These are phyloP conservation scores for Stachybotrys echinatus DNA, from an alignment of 2,329 filamentous ascomycete species.

Conservation along the genomic window DNA sequence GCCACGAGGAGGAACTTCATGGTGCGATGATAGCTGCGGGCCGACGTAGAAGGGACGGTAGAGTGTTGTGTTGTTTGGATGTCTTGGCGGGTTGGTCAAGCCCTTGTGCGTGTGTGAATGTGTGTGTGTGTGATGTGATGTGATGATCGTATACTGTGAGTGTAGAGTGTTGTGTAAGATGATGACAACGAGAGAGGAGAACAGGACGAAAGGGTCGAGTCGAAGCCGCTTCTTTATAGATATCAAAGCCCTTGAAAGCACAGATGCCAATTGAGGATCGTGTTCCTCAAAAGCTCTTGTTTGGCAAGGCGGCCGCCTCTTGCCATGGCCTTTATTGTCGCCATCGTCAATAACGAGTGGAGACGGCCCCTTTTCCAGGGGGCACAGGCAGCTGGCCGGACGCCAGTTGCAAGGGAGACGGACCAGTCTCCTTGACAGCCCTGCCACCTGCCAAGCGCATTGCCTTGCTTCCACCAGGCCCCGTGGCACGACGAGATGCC, in stretches of 20 bases:
- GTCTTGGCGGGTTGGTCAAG: not conserved
- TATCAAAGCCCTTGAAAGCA: not conserved
- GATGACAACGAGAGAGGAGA: no score
- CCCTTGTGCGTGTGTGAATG: no score
- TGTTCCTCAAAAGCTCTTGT: no score
- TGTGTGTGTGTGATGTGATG: not conserved
- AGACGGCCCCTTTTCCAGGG: not conserved
- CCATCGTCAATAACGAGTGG: not conserved
- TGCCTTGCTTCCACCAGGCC: no score
- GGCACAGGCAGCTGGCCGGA: no score
- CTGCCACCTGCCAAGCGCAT: no score
- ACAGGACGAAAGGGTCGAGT: not conserved
- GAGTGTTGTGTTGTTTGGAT: not conserved
- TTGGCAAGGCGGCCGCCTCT: no score
- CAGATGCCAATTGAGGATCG: not conserved
- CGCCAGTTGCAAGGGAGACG: no score
- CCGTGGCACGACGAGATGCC: no score
- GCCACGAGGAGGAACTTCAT: conserved; percentile 23
- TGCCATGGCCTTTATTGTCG: not conserved
- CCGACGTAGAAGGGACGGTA: not conserved
- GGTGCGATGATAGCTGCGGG: no score
- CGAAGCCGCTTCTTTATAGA: not conserved
- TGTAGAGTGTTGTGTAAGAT: no score
- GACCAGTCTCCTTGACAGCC: no score
- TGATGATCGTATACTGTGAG: not conserved